Evolutionary conservation across 2,329 filamentous ascomycete species (phyloP), one percentile per base, ranked within the genome.

Genomic region (Trichoderma asperellum): DNA sequence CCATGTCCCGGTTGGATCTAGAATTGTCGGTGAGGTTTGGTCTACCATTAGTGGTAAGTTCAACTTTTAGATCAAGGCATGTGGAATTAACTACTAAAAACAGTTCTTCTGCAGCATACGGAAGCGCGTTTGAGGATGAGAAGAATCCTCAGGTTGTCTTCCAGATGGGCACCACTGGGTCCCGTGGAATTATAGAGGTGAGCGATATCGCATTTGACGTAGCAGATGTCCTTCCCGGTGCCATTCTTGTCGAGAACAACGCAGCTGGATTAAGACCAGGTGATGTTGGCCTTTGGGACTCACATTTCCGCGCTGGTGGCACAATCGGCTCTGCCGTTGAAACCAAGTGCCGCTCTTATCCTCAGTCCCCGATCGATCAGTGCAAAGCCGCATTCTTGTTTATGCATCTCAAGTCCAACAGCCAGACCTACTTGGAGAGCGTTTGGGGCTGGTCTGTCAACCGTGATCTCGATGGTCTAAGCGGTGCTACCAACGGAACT

Each of bases 241-340:
- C 88, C 3, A 88, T 92, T 71, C 81, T 93, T 73, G 84, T 93
- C 75, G 84, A 93, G 74, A 93, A 90, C 90, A 92, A 76, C 40
- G 70, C 75, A 8, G 47, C 66, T 16, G 69, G 66, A 37, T 52
- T 55, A 2, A 57, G 72, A 0, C 79, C 79, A 1, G 83, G 83
- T 4, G 81, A 84, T 40, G 84, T 86, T 8, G 85, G 80, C 2
- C 75, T 86, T 63, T 84, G 80, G 80, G 81, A 82, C 72, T 79
- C 68, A 0, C 77, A 82, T 60, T 76, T 83, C 63, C 78, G 78
- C 14, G 78, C 83, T 11, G 83, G 83, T 24, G 83, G 83, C 34
- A 78, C 81, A 0, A 77, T 77, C 2, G 72, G 72, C 58, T 69
- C 72, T 27, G 72, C 32, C 7, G 63, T 70, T n/a, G 63, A 70